phyloP scores from a whole-genome alignment of 257 asterid species.

The Solanum appendiculatum region DNA sequence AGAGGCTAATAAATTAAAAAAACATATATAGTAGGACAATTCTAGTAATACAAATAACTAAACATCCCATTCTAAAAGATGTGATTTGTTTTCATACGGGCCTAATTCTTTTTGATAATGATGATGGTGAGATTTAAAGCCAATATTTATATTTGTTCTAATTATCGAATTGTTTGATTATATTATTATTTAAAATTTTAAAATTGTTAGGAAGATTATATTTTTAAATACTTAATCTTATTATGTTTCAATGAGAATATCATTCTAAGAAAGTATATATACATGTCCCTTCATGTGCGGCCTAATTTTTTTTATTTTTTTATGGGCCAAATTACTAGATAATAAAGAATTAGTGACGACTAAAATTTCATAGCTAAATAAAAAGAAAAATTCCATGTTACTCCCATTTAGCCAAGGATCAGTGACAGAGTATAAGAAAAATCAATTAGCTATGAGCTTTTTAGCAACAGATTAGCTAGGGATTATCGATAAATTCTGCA shows the following conservation, averaged over 20 bases:
- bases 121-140: accelerated
- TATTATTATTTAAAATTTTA: not conserved
- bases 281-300: not conserved
- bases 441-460: no score
- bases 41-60: not conserved
- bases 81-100: not conserved
- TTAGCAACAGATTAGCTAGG: no score
- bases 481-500: no score
- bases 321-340: not conserved
- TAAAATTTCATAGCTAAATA: no score
- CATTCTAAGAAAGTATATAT: not conserved
- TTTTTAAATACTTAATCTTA: not conserved
- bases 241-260: not conserved
- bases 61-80: not conserved
- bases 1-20: not conserved
- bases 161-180: not conserved
- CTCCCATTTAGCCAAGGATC: no score
- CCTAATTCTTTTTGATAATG: not conserved
- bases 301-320: not conserved
- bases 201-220: no score
- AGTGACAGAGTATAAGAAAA: no score
- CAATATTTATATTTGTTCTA: not conserved
- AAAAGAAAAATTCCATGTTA: no score
- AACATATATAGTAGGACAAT: not conserved
- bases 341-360: no score